Conservation (phyloP, 2,329 filamentous ascomycete species). For the Aschersonia sp. region DNA sequence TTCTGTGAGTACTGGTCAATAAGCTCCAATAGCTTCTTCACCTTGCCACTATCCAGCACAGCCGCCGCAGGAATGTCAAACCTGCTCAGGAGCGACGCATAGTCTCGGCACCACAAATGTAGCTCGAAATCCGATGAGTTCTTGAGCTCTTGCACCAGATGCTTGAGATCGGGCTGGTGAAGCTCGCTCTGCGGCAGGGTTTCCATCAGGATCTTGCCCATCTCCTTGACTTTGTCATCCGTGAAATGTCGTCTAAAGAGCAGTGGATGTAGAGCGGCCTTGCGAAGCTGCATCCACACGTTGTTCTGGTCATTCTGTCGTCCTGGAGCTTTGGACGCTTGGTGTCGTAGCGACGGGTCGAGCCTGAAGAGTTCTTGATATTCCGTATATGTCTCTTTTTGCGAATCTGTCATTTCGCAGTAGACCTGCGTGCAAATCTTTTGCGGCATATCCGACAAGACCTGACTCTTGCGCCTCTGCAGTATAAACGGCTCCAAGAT, state of each 20-base stretch:
- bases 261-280: conserved; percentile 83
- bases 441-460: conserved; percentile 66
- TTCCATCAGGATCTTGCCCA: conserved; percentile 63
- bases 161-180: conserved; percentile 33
- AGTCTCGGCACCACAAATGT: conserved; percentile 51
- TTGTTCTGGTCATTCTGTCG: conserved; percentile 47
- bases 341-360: conserved; percentile 32
- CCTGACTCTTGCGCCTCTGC: conserved; percentile 84
- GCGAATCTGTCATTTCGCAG: conserved; percentile 62
- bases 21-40: conserved; percentile 65
- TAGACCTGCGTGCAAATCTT: conserved; percentile 69
- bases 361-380: conserved; percentile 51
- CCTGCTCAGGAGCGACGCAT: conserved; percentile 31
- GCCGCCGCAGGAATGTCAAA: conserved; percentile 39
- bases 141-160: conserved; percentile 41
- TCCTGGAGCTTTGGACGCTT: conserved; percentile 30
- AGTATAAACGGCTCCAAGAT: conserved; percentile 95
- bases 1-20: conserved; percentile 59
- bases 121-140: conserved; percentile 49
- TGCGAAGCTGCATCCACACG: conserved; percentile 79
- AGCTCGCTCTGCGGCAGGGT: conserved; percentile 44
- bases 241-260: conserved; percentile 73
- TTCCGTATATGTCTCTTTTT: conserved; percentile 58
- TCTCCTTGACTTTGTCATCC: conserved; percentile 59
- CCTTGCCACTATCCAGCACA: conserved; percentile 62